Evolutionary conservation across 176 grass and related monocot species (phyloP), one percentile per base, ranked within the genome.

Genomic region (Zizania latifolia): DNA sequence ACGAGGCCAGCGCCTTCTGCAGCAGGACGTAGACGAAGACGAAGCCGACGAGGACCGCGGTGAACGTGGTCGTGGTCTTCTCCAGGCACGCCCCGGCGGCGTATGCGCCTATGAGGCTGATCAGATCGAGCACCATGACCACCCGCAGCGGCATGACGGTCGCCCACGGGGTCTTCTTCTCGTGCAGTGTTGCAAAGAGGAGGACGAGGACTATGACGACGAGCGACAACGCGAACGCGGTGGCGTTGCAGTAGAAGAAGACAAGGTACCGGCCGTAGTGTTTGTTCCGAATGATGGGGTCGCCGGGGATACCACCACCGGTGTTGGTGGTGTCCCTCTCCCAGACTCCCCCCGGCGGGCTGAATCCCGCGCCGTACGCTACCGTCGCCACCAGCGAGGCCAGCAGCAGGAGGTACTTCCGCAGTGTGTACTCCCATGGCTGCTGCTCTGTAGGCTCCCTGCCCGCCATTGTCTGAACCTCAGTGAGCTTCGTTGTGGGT

Each of bases 231-330:
- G 76, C 59, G 46, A 85, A 80, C 2, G 83, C 76, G 8, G 71
- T 58, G 30, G 75, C 83, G 13, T 85, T 85, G 58, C 33, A 48
- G 46, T 84, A 71, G 67, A 45, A 85, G 75, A 85, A 85, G 1
- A 17, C n/a, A 1, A 60, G 29, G 75, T 85, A 78, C 5, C 66
- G 74, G 36, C 0, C 0, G 68, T n/a, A 19, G 41, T n/a, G 35
- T 64, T 62, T 55, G 21, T 33, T 7, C 19, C 22, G 64, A 31
- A 78, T 11, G n/a, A 78, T 61, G 24, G 82, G 28, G 13, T 39
- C 54, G 0, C 83, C 83, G 17, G 83, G 58, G 36, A 45, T 21
- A n/a, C n/a, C n/a, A n/a, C n/a, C n/a, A n/a, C 4, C 19, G 3
- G 5, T 0, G n/a, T 30, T 7, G 14, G 3, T 16, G 16, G 6